phyloP scores from a whole-genome alignment of 2,329 filamentous ascomycete species.

The Fusarium solani-melongenae region DNA sequence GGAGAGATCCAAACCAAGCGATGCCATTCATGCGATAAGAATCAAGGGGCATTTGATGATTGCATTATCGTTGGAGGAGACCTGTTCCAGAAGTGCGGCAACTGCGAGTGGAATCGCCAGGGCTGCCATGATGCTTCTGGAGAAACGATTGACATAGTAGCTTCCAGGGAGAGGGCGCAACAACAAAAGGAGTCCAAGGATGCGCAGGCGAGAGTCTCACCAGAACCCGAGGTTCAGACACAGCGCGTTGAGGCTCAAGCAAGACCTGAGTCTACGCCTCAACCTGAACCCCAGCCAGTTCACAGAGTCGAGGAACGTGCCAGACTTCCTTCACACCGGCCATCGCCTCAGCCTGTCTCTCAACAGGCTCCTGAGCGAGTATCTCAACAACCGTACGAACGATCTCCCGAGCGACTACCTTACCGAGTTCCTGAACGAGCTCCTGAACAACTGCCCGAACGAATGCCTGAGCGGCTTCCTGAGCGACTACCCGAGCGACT shows the following conservation, averaged over 20 bases:
- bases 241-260: slow-evolving; percentile 19
- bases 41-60: slow-evolving; percentile 56
- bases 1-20: slow-evolving; percentile 54
- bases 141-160: slow-evolving; percentile 33
- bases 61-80: slow-evolving; percentile 57
- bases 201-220: background rate
- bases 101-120: slow-evolving; percentile 62
- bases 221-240: slow-evolving; percentile 16
- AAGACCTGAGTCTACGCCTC: background rate
- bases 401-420: background rate
- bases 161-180: slow-evolving; percentile 29
- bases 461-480: background rate
- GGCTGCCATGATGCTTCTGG: slow-evolving; percentile 49
- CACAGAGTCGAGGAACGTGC: slow-evolving; percentile 7
- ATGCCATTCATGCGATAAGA: slow-evolving; percentile 56
- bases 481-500: slow-evolving; percentile 3
- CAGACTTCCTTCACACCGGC: slow-evolving; percentile 10
- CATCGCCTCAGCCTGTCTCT: slow-evolving; percentile 14
- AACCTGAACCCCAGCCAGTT: background rate
- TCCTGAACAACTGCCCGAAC: background rate
- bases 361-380: slow-evolving; percentile 1
- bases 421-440: slow-evolving; percentile 3
- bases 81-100: slow-evolving; percentile 60
- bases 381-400: slow-evolving; percentile 9
- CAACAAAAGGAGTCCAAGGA: slow-evolving; percentile 17